These are phyloP conservation scores for Deinandra increscens DNA, from an alignment of 129 eudicot genomes.

Conservation along the genomic window DNA sequence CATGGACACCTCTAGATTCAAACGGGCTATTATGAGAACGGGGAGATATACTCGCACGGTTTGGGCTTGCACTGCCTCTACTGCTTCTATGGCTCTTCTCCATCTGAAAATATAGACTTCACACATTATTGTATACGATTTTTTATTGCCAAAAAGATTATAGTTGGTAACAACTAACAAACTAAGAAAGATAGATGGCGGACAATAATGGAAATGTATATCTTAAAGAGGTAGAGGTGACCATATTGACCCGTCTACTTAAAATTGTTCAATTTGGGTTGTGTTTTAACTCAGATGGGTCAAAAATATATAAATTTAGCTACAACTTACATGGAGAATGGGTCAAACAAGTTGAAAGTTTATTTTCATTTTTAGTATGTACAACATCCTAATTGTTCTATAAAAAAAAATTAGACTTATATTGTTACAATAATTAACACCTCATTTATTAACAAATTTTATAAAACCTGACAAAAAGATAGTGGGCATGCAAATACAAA, in stretches of 20 bases:
- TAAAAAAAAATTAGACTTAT: background rate
- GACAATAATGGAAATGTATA: background rate
- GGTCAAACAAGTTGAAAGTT: background rate
- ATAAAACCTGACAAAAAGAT: background rate
- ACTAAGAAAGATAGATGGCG: background rate
- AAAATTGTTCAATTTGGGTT: background rate
- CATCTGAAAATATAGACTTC: constrained; percentile 48
- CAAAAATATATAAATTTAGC: background rate
- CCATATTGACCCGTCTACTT: background rate
- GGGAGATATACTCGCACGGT: constrained; percentile 84
- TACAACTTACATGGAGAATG: background rate
- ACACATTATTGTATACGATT: background rate
- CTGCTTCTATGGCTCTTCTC: constrained; percentile 71
- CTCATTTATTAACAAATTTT: background rate
- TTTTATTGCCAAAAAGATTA: background rate
- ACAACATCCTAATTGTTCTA: background rate
- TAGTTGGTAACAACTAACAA: background rate
- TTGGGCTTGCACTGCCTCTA: constrained; percentile 93
- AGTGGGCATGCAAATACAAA: background rate
- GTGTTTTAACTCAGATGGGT: background rate
- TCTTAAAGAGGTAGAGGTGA: background rate
- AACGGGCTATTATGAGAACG: constrained; percentile 45
- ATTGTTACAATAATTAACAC: background rate
- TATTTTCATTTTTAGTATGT: background rate
- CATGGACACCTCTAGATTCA: constrained; percentile 45